These are phyloP conservation scores for Epichloe scottii DNA, from an alignment of 2,329 filamentous ascomycete genomes.

Conservation along the genomic window DNA sequence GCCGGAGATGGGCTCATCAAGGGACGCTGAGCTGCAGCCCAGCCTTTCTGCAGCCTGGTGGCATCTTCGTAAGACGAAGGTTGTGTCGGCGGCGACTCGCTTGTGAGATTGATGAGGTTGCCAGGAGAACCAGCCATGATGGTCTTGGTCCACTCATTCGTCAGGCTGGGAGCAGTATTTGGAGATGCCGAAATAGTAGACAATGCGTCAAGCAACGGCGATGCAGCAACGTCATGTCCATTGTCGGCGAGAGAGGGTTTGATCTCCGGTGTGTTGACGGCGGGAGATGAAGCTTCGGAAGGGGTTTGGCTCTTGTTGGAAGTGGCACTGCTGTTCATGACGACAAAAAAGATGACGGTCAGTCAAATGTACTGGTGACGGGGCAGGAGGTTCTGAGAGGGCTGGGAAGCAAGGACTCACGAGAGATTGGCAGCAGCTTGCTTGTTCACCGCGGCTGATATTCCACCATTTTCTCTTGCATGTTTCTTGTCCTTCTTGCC, in stretches of 20 bases:
- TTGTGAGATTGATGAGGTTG: slow-evolving; percentile 37
- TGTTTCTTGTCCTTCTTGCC: slow-evolving; percentile 41
- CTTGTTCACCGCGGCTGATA: slow-evolving; percentile 40
- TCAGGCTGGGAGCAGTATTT: slow-evolving; percentile 34
- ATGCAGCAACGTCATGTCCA: slow-evolving; percentile 28
- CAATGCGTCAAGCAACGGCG: slow-evolving; percentile 35
- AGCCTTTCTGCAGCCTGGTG: slow-evolving; percentile 28
- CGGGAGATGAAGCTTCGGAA: slow-evolving; percentile 32
- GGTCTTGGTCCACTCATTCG: slow-evolving; percentile 32
- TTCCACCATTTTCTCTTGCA: slow-evolving; percentile 40
- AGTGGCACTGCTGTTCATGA: slow-evolving; percentile 14
- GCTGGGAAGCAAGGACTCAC: slow-evolving; percentile 24
- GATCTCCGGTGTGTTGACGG: slow-evolving; percentile 33
- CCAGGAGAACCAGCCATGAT: slow-evolving; percentile 36
- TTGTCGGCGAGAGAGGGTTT: slow-evolving; percentile 28
- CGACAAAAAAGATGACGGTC: slow-evolving; percentile 12
- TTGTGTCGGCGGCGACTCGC: slow-evolving; percentile 40
- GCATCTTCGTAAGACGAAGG: slow-evolving; percentile 40
- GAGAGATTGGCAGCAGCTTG: slow-evolving; percentile 39
- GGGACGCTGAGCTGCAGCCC: slow-evolving; percentile 34
- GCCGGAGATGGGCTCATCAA: slow-evolving; percentile 31
- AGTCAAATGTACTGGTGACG: slow-evolving; percentile 9
- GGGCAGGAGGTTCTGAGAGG: slow-evolving; percentile 10
- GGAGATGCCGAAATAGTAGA: slow-evolving; percentile 36
- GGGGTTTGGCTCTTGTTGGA: slow-evolving; percentile 22